Percentiles rank a stretch among this genome's conserved stretches.
Conservation (phyloP, 1,284 basidiomycete genomes). For the Ustilago lituana region DNA sequence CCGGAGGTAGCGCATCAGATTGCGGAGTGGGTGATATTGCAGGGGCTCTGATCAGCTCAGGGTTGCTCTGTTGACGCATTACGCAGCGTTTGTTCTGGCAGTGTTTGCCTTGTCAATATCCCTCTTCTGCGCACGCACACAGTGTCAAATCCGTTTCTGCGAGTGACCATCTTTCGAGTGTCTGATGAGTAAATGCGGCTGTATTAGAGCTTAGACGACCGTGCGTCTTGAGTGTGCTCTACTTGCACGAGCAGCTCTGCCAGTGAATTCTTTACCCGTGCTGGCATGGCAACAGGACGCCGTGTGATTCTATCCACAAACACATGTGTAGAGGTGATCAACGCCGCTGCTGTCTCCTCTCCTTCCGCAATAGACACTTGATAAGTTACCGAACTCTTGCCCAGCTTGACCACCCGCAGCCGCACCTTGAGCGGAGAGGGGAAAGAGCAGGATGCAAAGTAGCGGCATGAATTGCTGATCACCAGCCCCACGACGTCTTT, state of each 20-base stretch:
- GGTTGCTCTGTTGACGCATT: too few species aligned
- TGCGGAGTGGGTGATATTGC: slow-evolving; percentile 27
- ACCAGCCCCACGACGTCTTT: slow-evolving; percentile 41
- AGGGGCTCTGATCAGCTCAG: slow-evolving; percentile 18
- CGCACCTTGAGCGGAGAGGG: slow-evolving; percentile 30
- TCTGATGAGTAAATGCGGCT: background rate
- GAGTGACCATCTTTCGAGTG: too few species aligned
- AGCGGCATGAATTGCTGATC: slow-evolving; percentile 45
- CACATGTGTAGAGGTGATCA: slow-evolving; percentile 51
- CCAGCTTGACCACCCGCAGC: slow-evolving; percentile 39
- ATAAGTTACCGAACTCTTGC: slow-evolving; percentile 45
- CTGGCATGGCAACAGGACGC: slow-evolving; percentile 39
- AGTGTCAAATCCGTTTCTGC: too few species aligned
- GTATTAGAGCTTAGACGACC: slow-evolving; percentile 22
- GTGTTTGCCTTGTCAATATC: too few species aligned
- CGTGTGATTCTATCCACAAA: slow-evolving; percentile 45
- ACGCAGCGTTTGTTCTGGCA: too few species aligned
- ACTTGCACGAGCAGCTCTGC: slow-evolving; percentile 9
- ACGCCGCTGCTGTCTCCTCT: slow-evolving; percentile 14
- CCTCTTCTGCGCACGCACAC: too few species aligned
- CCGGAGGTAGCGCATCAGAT: slow-evolving; percentile 31
- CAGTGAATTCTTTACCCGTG: slow-evolving; percentile 3
- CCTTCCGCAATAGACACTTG: slow-evolving; percentile 36
- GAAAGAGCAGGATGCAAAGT: slow-evolving; percentile 50
- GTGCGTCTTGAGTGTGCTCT: background rate